These are phyloP conservation scores for Larix sibirica DNA, from an alignment of 83 land plant genomes.

Conservation along the genomic window DNA sequence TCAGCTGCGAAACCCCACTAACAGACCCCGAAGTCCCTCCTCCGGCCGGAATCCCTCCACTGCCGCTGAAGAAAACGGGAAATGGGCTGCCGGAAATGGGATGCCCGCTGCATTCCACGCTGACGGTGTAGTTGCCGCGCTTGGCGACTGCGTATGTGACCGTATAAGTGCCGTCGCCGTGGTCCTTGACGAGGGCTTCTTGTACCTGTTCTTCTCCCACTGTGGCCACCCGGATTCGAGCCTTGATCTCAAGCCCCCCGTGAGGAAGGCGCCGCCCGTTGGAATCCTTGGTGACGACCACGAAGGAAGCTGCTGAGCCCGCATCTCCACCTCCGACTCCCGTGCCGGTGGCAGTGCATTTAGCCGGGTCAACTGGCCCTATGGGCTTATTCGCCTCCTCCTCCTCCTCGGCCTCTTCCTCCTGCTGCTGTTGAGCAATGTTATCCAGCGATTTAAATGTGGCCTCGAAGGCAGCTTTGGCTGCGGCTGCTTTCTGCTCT, in stretches of 20 bases:
- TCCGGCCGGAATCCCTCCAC: constrained; percentile 16
- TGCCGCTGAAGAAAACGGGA: constrained; percentile 48
- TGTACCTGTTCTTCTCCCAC: constrained; percentile 35
- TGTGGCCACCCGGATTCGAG: constrained; percentile 26
- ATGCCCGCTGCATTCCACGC: constrained; percentile 38
- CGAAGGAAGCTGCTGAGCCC: constrained; percentile 44
- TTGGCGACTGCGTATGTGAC: constrained; percentile 47
- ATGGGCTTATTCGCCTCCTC: constrained; percentile 34
- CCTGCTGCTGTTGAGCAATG: constrained; percentile 4
- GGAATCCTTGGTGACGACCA: constrained; percentile 37
- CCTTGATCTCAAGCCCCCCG: constrained; percentile 37
- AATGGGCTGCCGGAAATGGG: constrained; percentile 40
- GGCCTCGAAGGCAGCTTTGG: constrained; percentile 48
- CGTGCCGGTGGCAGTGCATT: constrained; percentile 42
- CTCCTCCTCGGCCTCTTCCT: constrained; percentile 30
- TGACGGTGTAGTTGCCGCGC: constrained; percentile 36
- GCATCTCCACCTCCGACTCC: constrained; percentile 50
- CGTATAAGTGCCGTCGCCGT: constrained; percentile 37
- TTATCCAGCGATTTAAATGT: constrained; percentile 36
- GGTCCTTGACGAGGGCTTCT: constrained; percentile 46
- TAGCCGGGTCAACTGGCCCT: constrained; percentile 44
- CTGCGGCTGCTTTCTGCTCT: constrained; percentile 50
- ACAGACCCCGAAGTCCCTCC: constrained; percentile 17
- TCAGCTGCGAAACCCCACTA: constrained; percentile 6
- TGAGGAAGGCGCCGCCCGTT: constrained; percentile 26